Conservation (phyloP, 352 stramenopile species). For the Pythium dissotocum region DNA sequence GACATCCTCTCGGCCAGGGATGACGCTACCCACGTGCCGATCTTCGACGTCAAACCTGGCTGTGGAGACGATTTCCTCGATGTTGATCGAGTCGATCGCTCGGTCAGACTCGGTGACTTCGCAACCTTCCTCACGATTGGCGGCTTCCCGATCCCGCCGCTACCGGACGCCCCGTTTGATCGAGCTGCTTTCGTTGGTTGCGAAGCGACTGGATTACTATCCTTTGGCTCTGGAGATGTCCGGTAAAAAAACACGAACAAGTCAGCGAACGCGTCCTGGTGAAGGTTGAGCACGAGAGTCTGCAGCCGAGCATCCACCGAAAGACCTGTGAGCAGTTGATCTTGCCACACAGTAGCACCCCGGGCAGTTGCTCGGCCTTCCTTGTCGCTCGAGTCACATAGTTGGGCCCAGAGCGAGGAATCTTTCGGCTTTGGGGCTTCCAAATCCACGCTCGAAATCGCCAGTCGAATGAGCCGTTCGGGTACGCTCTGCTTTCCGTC, state of each 20-base stretch:
- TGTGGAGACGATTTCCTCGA: not conserved
- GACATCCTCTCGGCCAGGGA: slow-evolving; percentile 24
- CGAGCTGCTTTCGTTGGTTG: not conserved
- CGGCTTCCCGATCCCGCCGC: not conserved
- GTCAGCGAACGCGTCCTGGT: slow-evolving; percentile 75
- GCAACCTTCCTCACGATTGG: slow-evolving; percentile 27
- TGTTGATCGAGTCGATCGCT: not conserved
- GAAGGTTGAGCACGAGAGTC: slow-evolving; percentile 73
- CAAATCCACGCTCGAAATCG: slow-evolving; percentile 68
- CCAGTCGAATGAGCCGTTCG: slow-evolving; percentile 66
- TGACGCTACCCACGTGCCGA: slow-evolving; percentile 30
- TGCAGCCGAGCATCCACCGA: slow-evolving; percentile 72
- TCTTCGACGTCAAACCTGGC: slow-evolving; percentile 26
- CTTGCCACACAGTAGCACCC: slow-evolving; percentile 69
- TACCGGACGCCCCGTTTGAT: not conserved
- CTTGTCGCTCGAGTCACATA: slow-evolving; percentile 9
- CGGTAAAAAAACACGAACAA: slow-evolving; percentile 80
- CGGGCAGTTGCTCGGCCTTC: not conserved
- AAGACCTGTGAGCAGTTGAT: slow-evolving; percentile 62
- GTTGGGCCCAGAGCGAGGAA: slow-evolving; percentile 42
- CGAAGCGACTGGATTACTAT: not conserved
- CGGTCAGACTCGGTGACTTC: slow-evolving; percentile 4
- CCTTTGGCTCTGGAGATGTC: not conserved
- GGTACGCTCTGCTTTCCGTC: not conserved
- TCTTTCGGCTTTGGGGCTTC: slow-evolving; percentile 67